phyloP scores from a whole-genome alignment of 192 early-diverging fungal species.

The Radiomyces spectabilis region DNA sequence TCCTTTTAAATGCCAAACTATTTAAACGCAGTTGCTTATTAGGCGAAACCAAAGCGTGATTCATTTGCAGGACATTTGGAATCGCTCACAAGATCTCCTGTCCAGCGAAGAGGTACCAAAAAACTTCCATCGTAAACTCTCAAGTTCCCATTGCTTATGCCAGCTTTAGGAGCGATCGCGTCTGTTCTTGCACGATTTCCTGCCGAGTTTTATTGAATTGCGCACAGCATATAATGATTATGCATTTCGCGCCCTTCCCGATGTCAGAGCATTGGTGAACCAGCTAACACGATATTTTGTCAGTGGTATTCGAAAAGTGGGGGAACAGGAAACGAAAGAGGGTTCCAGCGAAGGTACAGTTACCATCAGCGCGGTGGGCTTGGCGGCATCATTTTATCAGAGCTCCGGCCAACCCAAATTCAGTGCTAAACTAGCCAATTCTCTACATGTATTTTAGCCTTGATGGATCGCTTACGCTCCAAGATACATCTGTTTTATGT shows the following conservation, averaged over 20 bases:
- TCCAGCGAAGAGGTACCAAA: constrained; percentile 6
- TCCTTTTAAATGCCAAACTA: neutral
- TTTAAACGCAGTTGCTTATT: neutral
- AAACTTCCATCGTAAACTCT: neutral
- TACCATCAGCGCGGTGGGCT: no score
- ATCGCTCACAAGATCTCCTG: constrained; percentile 8
- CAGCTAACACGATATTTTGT: constrained; percentile 25
- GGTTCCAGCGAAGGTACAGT: constrained; percentile 26
- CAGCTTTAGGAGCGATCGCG: constrained; percentile 24
- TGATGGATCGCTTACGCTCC: constrained; percentile 25
- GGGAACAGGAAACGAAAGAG: constrained; percentile 13
- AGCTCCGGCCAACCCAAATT: neutral
- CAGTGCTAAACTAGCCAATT: neutral
- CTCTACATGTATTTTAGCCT: constrained; percentile 11
- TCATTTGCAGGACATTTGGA: constrained; percentile 10
- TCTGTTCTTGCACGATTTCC: constrained; percentile 11
- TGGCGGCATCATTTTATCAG: no score
- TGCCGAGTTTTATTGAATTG: constrained; percentile 28
- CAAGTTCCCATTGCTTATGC: neutral
- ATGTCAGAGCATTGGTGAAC: constrained; percentile 21
- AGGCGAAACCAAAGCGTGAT: constrained; percentile 15
- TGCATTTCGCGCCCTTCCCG: constrained; percentile 8
- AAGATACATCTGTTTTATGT: constrained; percentile 30
- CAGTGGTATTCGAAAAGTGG: constrained; percentile 21
- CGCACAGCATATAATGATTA: constrained; percentile 1